Evolutionary conservation across 2,329 filamentous ascomycete genomes (phyloP).

Genomic region (Calycina herbarum): DNA sequence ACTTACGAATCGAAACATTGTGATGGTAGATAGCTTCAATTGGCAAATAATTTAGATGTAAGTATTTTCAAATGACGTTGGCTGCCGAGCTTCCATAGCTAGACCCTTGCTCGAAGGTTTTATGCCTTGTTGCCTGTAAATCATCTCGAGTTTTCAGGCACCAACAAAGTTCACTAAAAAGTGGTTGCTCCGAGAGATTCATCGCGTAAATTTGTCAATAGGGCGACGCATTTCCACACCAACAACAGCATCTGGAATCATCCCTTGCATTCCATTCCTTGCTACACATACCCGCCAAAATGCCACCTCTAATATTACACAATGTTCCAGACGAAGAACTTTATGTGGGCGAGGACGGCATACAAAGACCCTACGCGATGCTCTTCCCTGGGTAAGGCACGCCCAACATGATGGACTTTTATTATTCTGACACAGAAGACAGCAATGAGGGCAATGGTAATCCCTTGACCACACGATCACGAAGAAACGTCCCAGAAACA

Average conservation of each 20-base stretch:
- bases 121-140: background rate
- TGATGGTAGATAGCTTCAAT: slow-evolving; percentile 19
- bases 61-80: background rate
- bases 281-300: slow-evolving; percentile 36
- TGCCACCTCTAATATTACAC: slow-evolving; percentile 67
- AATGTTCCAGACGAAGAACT: slow-evolving; percentile 69
- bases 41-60: background rate
- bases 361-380: slow-evolving; percentile 66
- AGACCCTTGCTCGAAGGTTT: background rate
- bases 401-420: slow-evolving; percentile 9
- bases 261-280: slow-evolving; percentile 7
- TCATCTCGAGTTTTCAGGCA: no score
- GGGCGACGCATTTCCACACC: slow-evolving; percentile 8
- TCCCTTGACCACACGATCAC: slow-evolving; percentile 48
- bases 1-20: slow-evolving; percentile 41
- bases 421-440: slow-evolving; percentile 20
- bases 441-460: slow-evolving; percentile 57
- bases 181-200: slow-evolving; percentile 11
- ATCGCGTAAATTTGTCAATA: slow-evolving; percentile 13
- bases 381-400: slow-evolving; percentile 59
- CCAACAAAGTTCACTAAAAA: no score
- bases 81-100: background rate
- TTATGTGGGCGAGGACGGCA: slow-evolving; percentile 64
- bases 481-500: slow-evolving; percentile 56
- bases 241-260: slow-evolving; percentile 11